Evolutionary conservation across 805 yeast genomes (phyloP).

Genomic region (Candida silvatica): DNA sequence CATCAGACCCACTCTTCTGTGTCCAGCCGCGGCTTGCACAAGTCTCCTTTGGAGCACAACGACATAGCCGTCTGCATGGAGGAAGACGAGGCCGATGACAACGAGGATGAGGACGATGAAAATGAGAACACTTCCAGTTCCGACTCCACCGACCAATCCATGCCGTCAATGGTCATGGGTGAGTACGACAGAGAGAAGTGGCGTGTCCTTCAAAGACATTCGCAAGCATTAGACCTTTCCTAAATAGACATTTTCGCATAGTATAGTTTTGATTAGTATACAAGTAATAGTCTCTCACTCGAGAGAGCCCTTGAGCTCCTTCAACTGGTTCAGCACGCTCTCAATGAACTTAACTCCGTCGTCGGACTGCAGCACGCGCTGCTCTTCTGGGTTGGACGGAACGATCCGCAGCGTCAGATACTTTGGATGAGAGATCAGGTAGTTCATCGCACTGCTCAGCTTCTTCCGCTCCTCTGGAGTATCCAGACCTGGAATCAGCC

Average conservation of each 20-base stretch:
- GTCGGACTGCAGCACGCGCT: conserved; percentile 40
- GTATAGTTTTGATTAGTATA: too few species aligned
- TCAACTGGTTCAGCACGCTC: conserved; percentile 39
- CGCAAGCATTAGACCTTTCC: conserved; percentile 1
- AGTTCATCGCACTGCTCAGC: conserved; percentile 53
- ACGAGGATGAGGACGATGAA: conserved; percentile 10
- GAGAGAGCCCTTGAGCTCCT: conserved; percentile 40
- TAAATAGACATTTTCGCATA: too few species aligned
- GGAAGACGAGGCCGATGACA: conserved; percentile 6
- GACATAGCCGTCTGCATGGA: background rate
- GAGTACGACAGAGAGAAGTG: conserved; percentile 62
- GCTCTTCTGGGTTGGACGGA: conserved; percentile 60
- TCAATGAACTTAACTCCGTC: conserved; percentile 36
- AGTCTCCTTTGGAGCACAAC: background rate
- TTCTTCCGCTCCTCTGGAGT: conserved; percentile 48
- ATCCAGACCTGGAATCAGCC: conserved; percentile 52
- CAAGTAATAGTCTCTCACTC: too few species aligned
- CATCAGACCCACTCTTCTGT: conserved; percentile 2
- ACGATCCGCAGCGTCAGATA: conserved; percentile 62
- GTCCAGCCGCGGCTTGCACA: background rate
- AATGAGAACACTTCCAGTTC: background rate
- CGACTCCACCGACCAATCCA: conserved; percentile 15
- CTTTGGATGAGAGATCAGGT: conserved; percentile 80
- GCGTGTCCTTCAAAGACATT: conserved; percentile 36
- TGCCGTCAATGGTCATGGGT: conserved; percentile 52